These are phyloP conservation scores for Bryopsis sp. DNA, from an alignment of 139 green algal species.

Conservation along the genomic window DNA sequence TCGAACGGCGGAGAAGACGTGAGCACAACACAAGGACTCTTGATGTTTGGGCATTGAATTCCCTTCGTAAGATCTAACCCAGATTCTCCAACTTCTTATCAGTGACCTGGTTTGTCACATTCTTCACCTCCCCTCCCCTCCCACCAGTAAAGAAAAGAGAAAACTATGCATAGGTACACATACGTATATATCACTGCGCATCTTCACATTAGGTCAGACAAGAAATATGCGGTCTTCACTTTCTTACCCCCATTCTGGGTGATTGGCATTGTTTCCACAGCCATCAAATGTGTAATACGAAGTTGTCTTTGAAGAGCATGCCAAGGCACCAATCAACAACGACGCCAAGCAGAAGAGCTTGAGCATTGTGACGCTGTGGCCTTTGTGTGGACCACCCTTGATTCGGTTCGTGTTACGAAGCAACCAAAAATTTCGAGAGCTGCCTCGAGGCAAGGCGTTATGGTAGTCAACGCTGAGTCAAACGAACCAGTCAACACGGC, in stretches of 20 bases:
- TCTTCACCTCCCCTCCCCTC: not conserved
- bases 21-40: not conserved
- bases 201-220: not conserved
- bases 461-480: no score
- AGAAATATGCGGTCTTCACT: not conserved
- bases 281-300: constrained; percentile 17
- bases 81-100: not conserved
- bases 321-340: no score
- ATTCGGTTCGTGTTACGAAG: no score
- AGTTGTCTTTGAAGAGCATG: no score
- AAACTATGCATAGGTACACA: not conserved
- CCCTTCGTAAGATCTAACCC: not conserved
- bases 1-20: not conserved
- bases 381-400: no score
- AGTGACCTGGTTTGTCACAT: not conserved
- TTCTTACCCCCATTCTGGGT: constrained; percentile 18
- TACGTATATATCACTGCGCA: not conserved
- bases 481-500: no score
- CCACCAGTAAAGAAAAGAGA: not conserved
- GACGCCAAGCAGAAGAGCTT: no score
- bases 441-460: no score
- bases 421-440: no score
- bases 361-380: no score
- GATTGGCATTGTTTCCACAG: constrained; percentile 13
- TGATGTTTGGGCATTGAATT: not conserved